Evolutionary conservation across 2,329 filamentous ascomycete species (phyloP), one percentile per base, ranked within the genome.

Genomic region (Pseudocercospora cruenta): DNA sequence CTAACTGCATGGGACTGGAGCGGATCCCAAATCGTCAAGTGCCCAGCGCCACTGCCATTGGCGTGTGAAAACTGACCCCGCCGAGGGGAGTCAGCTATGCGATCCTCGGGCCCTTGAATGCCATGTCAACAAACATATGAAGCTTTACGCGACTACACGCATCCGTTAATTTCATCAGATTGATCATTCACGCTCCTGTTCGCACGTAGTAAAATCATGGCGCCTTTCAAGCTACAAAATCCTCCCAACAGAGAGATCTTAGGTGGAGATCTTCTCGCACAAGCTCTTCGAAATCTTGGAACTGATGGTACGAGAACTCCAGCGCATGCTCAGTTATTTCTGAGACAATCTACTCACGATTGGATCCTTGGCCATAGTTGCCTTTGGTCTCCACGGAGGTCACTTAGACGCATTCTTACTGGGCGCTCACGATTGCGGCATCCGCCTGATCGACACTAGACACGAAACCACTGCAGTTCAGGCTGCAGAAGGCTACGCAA

Each of bases 381-480:
- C 80, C 1, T 84, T 84, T 64, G 82, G 82, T 21, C 71, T 83
- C 10, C 82, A 83, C 67, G 82, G 82, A 1, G 81, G 82, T 8
- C 81, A 84, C 68, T 75, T 83, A 1, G 82, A 84, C 72, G 81
- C 82, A 14, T 83, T 84, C 65, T 72, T 84, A 1, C 77, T 83
- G 71, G 82, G 80, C 6, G 81, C 79, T 62, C 75, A 77, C 4
- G 73, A 77, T 22, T 66, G 74, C 14, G 80, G 78, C 12, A 83
- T 83, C 55, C 75, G 74, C 5, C 75, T 83, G 2, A 74, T 83
- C 24, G 81, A 84, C 66, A 83, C 80, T 0, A 72, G 82, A 49
- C 82, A 84, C 68, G 82, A 84, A 69, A 82, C 82, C 0, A 80
- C 79, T 14, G 82, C 82, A 12, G 80, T 84, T 2, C 81, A 83